Evolutionary conservation across 169 alveolate species (phyloP).

Genomic region (Plasmodium chabaudi): DNA sequence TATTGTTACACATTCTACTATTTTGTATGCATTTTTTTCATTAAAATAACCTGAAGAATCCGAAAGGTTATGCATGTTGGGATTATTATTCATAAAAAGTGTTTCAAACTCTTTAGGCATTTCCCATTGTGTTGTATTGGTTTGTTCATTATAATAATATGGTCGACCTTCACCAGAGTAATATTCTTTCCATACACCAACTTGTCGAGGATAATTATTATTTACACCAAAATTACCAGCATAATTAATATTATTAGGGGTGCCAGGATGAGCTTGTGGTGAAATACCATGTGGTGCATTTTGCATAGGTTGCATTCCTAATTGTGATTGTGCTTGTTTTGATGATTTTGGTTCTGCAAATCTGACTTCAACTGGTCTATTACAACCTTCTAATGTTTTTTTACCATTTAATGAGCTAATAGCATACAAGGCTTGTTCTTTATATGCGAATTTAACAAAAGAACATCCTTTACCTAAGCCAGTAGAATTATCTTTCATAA

Average conservation of each 20-base stretch:
- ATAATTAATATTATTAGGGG: constrained; percentile 65
- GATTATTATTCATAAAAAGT: constrained; percentile 39
- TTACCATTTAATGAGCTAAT: constrained; percentile 86
- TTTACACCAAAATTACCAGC: constrained; percentile 68
- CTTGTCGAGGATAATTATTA: constrained; percentile 86
- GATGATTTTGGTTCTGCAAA: constrained; percentile 89
- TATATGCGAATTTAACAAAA: constrained; percentile 89
- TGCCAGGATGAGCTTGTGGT: constrained; percentile 40
- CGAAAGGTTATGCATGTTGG: constrained; percentile 74
- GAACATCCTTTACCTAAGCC: constrained; percentile 93
- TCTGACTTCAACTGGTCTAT: constrained; percentile 91
- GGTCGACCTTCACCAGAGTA: constrained; percentile 91
- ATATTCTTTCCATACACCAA: constrained; percentile 91
- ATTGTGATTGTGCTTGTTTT: constrained; percentile 66
- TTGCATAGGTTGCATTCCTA: constrained; percentile 63
- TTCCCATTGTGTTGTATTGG: constrained; percentile 93
- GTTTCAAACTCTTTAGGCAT: constrained; percentile 90
- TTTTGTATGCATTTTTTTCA: background rate
- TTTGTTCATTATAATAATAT: constrained; percentile 88
- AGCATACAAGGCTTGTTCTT: constrained; percentile 93
- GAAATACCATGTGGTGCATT: constrained; percentile 59
- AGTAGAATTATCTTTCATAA: constrained; percentile 89
- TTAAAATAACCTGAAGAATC: constrained; percentile 76
- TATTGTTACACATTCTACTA: too few relatives aligned
- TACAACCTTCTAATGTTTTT: constrained; percentile 87